Base-by-base conservation (phyloP, 2,329 filamentous ascomycete genomes). In the Clonostachys solani region DNA sequence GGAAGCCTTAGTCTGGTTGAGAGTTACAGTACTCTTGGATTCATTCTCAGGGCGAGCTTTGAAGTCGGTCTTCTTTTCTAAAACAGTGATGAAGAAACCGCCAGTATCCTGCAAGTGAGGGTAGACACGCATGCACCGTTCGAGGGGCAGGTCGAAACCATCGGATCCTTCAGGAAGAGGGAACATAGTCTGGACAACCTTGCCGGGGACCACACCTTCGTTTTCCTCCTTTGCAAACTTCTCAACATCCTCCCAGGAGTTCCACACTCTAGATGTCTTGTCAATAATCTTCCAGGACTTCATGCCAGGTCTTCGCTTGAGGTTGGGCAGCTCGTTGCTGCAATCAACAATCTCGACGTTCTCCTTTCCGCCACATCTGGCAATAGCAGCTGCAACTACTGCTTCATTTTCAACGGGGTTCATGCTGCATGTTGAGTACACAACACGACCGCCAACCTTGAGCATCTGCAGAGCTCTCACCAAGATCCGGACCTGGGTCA, bases 351-450 rank as follows among this genome's bases (percentile, higher is more conserved):
- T 84, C 54, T 87, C 80, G 44, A 99, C 87, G 61, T 92, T 94
- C 13, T 79, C 76, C 5, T 81, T 69, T 4, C 94, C 94, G 52
- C 94, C 94, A 60, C 92, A 97, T 48, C 92, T 81, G 57, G 91
- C 87, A 56, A 99, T 92, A 12, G 94, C 94, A 23, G 87, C 86
- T 1, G 89, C 84, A 50, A 99, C 75, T 15, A 97, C 91, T 7
- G 94, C 86, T 69, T 99, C 94, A 60, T 99, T 96, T 73, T 99
- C 94, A 29, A 97, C 83, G 0, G 94, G 94, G 69, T 99, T 99
- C 88, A 99, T 90, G 67, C 91, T 96, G 77, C 94, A 99, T 17
- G 94, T 99, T 4, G 92, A 97, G 72, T 97, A 99, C 45, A 99
- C 92, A 29, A 97, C 89, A 52, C 92, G 83, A 45, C 94, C 94